Conservation (phyloP, 768 basidiomycete genomes). For the Rhodotorula toruloides region DNA sequence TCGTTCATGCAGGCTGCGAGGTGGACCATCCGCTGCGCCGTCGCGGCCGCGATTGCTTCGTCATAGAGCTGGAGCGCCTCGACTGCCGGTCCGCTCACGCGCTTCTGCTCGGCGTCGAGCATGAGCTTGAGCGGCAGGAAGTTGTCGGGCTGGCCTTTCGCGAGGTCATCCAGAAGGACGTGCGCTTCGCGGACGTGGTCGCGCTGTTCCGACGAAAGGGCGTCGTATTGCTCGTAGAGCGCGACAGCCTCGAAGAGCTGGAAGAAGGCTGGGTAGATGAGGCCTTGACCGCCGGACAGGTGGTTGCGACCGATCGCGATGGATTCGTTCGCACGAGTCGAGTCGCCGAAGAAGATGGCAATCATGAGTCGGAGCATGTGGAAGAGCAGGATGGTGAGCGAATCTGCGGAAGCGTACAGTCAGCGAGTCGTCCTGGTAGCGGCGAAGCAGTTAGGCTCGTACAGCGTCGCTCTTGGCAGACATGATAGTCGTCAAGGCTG, state of each 20-base stretch:
- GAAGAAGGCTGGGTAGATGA: conserved; percentile 31
- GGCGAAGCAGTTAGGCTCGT: neutral
- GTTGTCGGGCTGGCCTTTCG: conserved; percentile 10
- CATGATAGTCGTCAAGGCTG: conserved; percentile 16
- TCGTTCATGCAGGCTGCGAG: conserved; percentile 29
- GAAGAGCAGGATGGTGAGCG: conserved; percentile 21
- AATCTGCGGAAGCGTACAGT: conserved; percentile 12
- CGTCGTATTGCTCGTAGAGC: conserved; percentile 10
- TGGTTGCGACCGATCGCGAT: conserved; percentile 7
- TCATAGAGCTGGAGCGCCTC: conserved; percentile 15
- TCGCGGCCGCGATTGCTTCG: conserved; percentile 24
- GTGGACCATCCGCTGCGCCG: neutral
- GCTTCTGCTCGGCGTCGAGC: conserved; percentile 28
- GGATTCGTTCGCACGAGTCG: neutral
- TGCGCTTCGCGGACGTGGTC: neutral
- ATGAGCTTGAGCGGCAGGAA: conserved; percentile 28
- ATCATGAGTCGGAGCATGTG: conserved; percentile 27
- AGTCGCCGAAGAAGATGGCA: conserved; percentile 28
- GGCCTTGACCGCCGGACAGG: conserved; percentile 20
- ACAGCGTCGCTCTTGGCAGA: conserved; percentile 24
- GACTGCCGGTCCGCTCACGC: neutral
- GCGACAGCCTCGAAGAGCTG: conserved; percentile 24
- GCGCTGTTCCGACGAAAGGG: conserved; percentile 1
- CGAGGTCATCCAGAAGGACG: conserved; percentile 9
- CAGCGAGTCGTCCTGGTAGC: too few species aligned